Evolutionary conservation across 2,329 filamentous ascomycete genomes (phyloP), one percentile per base, ranked within the genome.

Genomic region (Diplocarpon rosae): DNA sequence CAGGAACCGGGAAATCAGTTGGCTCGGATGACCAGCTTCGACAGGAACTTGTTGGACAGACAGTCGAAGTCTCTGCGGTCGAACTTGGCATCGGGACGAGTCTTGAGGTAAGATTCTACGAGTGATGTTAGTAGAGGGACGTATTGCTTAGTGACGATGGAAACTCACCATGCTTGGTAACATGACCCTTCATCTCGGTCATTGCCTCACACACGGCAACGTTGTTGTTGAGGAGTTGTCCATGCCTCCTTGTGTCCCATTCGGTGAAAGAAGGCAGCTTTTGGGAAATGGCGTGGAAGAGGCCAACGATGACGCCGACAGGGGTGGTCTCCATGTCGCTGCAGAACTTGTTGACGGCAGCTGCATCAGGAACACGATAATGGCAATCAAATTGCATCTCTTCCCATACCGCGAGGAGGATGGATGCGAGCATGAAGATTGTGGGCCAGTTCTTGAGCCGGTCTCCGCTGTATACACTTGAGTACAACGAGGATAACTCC

Each of bases 341-440:
- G 71, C 89, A 95, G 73, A 96, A 96, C 69, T 94, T 95, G 61
- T 90, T 80, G 51, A 95, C 89, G 5, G 84, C 83, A 39, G 76
- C 73, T 43, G 83, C 75, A 63, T 95, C 89, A 4, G 85, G 87
- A 3, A 93, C 82, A 42, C 90, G 84, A 73, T 95, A 96, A 68
- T 95, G 86, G 73, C 85, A 93, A 68, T 96, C 90, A 61, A 95
- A 96, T 65, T 96, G 89, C 80, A 96, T 95, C 73, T 95, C 84
- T 65, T 96, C 90, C 90, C 90, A 96, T 15, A 96, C 87, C 10
- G 86, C 86, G 38, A 96, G 74, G 29, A 96, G 77, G 52, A 96
- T 92, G 4, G 86, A 89, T 9, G 89, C 90, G 45, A 95, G 74
- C 77, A 96, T 93, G 74, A 95, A 96, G 63, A 96, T 96, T 39